Percentiles rank a stretch among this genome's conserved stretches.
These are phyloP conservation scores for Linum usitatissimum DNA, from an alignment of 345 rosid species.

Conservation along the genomic window DNA sequence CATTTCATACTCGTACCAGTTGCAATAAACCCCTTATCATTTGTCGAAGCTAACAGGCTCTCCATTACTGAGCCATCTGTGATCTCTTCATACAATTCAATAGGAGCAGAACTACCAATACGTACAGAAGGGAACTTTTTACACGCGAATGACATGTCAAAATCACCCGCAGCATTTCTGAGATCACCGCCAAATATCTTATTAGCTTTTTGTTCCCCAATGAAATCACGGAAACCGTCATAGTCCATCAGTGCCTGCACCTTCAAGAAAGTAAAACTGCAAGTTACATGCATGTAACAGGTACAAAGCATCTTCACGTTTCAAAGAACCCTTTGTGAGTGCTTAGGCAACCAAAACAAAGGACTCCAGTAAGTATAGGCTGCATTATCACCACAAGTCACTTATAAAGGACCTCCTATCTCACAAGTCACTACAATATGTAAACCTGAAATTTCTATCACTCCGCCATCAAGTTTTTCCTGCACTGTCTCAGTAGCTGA, in stretches of 20 bases:
- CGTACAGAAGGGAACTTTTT: slow-evolving; percentile 67
- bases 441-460: background rate
- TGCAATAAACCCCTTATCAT: slow-evolving; percentile 25
- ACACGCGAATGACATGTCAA: slow-evolving; percentile 47
- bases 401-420: background rate
- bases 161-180: slow-evolving; percentile 27
- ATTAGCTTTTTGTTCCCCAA: slow-evolving; percentile 33
- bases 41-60: slow-evolving; percentile 25
- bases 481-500: too few species aligned
- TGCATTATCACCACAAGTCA: background rate
- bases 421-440: background rate
- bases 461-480: background rate
- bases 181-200: slow-evolving; percentile 24
- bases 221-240: slow-evolving; percentile 37
- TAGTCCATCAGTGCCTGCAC: slow-evolving; percentile 45
- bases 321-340: background rate
- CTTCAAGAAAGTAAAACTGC: slow-evolving; percentile 21
- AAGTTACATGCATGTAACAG: background rate
- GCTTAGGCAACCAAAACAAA: too few species aligned
- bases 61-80: slow-evolving; percentile 18
- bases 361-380: background rate
- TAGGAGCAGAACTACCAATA: slow-evolving; percentile 48
- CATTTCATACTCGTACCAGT: slow-evolving; percentile 29
- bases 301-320: background rate
- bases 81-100: slow-evolving; percentile 47